phyloP scores from a whole-genome alignment of 768 basidiomycete species.

The Lactarius evosmus region DNA sequence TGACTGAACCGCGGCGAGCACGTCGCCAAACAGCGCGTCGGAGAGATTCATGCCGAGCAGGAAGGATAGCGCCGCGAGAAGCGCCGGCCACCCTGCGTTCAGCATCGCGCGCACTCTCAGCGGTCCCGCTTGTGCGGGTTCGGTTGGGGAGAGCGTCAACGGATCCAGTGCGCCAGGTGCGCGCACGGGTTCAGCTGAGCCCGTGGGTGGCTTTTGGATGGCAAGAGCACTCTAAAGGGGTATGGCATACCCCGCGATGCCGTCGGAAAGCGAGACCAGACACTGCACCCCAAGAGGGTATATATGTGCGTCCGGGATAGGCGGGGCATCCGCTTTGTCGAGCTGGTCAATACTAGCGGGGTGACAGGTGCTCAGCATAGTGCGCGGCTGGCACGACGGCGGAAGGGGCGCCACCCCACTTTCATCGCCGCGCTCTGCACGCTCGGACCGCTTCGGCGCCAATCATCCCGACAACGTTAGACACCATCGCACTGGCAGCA shows the following conservation, averaged over 20 bases:
- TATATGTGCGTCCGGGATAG: conserved; percentile 90
- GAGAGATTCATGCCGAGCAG: conserved; percentile 88
- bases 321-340: conserved; percentile 93
- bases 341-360: conserved; percentile 86
- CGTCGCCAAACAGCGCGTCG: conserved; percentile 87
- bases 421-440: conserved; percentile 78
- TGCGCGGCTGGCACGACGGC: conserved; percentile 7
- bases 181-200: conserved; percentile 61
- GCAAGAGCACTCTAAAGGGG: conserved; percentile 73
- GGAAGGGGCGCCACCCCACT: conserved; percentile 69
- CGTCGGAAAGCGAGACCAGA: conserved; percentile 81
- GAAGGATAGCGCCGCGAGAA: conserved; percentile 87
- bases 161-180: conserved; percentile 74
- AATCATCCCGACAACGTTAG: conserved; percentile 85
- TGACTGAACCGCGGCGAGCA: conserved; percentile 75
- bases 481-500: conserved; percentile 79
- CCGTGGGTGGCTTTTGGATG: conserved; percentile 56
- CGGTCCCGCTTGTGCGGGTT: conserved; percentile 55
- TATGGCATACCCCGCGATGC: conserved; percentile 69
- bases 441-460: conserved; percentile 68
- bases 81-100: conserved; percentile 86
- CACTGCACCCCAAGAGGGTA: conserved; percentile 91
- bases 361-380: neutral
- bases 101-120: conserved; percentile 71
- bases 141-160: conserved; percentile 51